phyloP scores from a whole-genome alignment of 2,329 filamentous ascomycete genomes.

The Trichophyton simii region DNA sequence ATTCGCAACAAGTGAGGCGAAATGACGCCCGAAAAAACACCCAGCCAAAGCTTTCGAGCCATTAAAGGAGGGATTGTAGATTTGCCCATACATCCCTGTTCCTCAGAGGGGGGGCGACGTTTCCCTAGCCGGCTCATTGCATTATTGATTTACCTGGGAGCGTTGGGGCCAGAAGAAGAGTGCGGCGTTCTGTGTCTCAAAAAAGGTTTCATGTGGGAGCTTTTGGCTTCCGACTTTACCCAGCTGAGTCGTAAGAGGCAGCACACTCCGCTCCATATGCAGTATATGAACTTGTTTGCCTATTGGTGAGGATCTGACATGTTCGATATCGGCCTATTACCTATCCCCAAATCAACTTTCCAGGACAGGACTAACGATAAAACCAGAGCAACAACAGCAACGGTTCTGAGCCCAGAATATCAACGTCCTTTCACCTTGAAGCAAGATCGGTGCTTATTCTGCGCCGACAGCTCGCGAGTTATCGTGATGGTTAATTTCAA shows the following conservation, averaged over 20 bases:
- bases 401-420: background rate
- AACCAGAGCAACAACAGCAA: background rate
- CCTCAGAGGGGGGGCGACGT: background rate
- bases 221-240: background rate
- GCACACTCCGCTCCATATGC: background rate
- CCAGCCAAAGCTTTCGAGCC: background rate
- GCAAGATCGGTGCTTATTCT: background rate
- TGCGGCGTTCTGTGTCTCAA: constrained; percentile 1
- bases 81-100: background rate
- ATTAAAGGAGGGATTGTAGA: background rate
- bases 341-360: background rate
- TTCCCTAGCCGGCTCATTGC: background rate
- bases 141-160: background rate
- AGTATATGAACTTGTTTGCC: background rate
- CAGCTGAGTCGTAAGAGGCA: background rate
- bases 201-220: background rate
- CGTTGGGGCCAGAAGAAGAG: background rate
- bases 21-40: background rate
- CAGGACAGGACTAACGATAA: background rate
- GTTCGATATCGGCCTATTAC: background rate
- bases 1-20: background rate
- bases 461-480: background rate
- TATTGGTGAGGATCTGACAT: background rate
- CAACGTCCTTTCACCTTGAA: background rate
- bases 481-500: background rate